These are phyloP conservation scores for Neoascochyta sp. DNA, from an alignment of 2,329 filamentous ascomycete species.

Conservation along the genomic window DNA sequence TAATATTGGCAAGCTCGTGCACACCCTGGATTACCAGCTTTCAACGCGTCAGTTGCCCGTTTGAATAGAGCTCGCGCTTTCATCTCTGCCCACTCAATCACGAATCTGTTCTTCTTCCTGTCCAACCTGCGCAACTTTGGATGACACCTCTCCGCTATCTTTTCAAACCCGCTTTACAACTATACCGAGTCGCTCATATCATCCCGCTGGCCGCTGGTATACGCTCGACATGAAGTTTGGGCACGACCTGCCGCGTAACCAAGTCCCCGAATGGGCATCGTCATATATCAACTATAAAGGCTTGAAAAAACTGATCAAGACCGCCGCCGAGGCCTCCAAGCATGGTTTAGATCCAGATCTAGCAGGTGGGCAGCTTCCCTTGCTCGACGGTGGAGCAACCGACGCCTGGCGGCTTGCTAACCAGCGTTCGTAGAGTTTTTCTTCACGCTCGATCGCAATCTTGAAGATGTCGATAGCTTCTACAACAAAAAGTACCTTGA, in stretches of 20 bases:
- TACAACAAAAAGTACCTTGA: slow-evolving; percentile 95
- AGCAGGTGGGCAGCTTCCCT: slow-evolving; percentile 64
- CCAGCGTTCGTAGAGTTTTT: slow-evolving; percentile 71
- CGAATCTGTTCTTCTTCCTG: no score
- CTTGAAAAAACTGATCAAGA: slow-evolving; percentile 93
- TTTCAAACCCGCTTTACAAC: slow-evolving; percentile 2
- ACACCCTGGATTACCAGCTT: slow-evolving; percentile 17
- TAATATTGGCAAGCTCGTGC: slow-evolving; percentile 26
- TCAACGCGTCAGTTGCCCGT: slow-evolving; percentile 18
- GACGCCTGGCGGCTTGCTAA: slow-evolving; percentile 5
- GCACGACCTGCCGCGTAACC: slow-evolving; percentile 66
- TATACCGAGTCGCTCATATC: slow-evolving; percentile 2
- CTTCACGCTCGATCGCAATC: slow-evolving; percentile 91
- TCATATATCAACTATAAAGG: slow-evolving; percentile 87
- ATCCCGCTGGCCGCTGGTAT: slow-evolving; percentile 1
- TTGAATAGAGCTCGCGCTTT: slow-evolving; percentile 15
- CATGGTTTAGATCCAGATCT: slow-evolving; percentile 76
- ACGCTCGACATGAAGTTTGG: slow-evolving; percentile 47
- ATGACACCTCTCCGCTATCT: slow-evolving; percentile 1
- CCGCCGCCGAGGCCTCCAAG: slow-evolving; percentile 62
- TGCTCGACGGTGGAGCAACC: not conserved
- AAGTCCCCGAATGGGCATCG: slow-evolving; percentile 82
- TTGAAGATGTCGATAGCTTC: slow-evolving; percentile 94
- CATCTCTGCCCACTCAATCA: no score
- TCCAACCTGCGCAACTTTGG: no score